phyloP scores from a whole-genome alignment of 2,329 filamentous ascomycete species.

The Colletotrichum higginsianum region DNA sequence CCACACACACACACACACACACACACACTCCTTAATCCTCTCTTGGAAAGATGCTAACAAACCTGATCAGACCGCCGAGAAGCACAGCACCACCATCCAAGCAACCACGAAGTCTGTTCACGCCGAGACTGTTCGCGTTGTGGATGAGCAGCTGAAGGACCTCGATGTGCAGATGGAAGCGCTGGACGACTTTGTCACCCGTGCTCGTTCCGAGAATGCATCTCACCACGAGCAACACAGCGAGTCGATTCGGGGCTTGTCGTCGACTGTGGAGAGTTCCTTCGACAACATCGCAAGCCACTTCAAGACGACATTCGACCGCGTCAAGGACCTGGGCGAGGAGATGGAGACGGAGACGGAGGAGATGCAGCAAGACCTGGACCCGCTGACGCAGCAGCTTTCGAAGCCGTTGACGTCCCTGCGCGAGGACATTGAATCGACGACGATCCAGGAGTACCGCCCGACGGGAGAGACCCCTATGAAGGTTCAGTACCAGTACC shows the following conservation, averaged over 20 bases:
- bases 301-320: slow-evolving; percentile 77
- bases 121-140: slow-evolving; percentile 89
- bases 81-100: slow-evolving; percentile 87
- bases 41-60: slow-evolving; percentile 48
- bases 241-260: slow-evolving; percentile 76
- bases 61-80: slow-evolving; percentile 74
- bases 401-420: slow-evolving; percentile 80
- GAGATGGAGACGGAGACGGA: slow-evolving; percentile 75
- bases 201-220: slow-evolving; percentile 85
- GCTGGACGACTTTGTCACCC: slow-evolving; percentile 90
- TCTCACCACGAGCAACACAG: slow-evolving; percentile 80
- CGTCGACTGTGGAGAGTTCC: slow-evolving; percentile 78
- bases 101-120: slow-evolving; percentile 89
- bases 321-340: slow-evolving; percentile 77
- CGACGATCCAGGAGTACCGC: slow-evolving; percentile 82
- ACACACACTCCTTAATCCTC: slow-evolving; percentile 62
- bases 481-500: slow-evolving; percentile 86
- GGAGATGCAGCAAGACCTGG: slow-evolving; percentile 72
- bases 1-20: slow-evolving; percentile 60
- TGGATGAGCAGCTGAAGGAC: slow-evolving; percentile 89
- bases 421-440: slow-evolving; percentile 75
- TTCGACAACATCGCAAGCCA: slow-evolving; percentile 80
- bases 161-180: slow-evolving; percentile 91
- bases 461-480: slow-evolving; percentile 90
- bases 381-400: slow-evolving; percentile 72